Conservation (phyloP, 2,329 filamentous ascomycete species). For the Phialophora macrospora region DNA sequence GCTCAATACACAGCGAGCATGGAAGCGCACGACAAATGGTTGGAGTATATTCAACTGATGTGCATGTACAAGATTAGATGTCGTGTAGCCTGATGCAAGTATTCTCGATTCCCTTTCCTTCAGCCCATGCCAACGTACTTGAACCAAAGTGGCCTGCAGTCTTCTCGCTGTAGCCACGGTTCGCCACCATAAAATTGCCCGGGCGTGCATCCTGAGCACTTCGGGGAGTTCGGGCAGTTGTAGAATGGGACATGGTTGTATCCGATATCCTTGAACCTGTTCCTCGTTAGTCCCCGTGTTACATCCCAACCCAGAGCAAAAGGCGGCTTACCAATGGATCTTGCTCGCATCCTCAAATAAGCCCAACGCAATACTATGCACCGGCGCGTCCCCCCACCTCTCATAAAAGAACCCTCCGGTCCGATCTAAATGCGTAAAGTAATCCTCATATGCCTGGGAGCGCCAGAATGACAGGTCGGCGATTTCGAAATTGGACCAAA, state of each 20-base stretch:
- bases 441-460: slow-evolving; percentile 86
- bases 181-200: slow-evolving; percentile 90
- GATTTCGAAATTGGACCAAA: slow-evolving; percentile 99
- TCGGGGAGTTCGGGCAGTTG: slow-evolving; percentile 96
- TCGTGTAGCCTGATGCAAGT: not conserved
- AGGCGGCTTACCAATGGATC: slow-evolving; percentile 80
- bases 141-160: slow-evolving; percentile 96
- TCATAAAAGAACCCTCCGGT: slow-evolving; percentile 99
- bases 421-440: slow-evolving; percentile 92
- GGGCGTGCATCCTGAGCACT: slow-evolving; percentile 85
- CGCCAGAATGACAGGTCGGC: slow-evolving; percentile 92
- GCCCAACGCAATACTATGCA: slow-evolving; percentile 90
- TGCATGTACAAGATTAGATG: slow-evolving; percentile 11
- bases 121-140: slow-evolving; percentile 85
- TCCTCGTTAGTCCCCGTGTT: not conserved
- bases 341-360: slow-evolving; percentile 88
- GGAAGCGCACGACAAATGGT: not conserved
- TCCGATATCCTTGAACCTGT: slow-evolving; percentile 97
- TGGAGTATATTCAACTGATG: not conserved
- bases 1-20: not conserved
- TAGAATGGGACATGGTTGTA: slow-evolving; percentile 99
- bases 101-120: slow-evolving; percentile 31
- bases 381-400: slow-evolving; percentile 95
- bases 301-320: not conserved
- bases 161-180: slow-evolving; percentile 81